Percentiles rank a stretch among this genome's conserved stretches.
These are phyloP conservation scores for Cryptococcus sp. DNA, from an alignment of 1,284 basidiomycete genomes.

Conservation along the genomic window DNA sequence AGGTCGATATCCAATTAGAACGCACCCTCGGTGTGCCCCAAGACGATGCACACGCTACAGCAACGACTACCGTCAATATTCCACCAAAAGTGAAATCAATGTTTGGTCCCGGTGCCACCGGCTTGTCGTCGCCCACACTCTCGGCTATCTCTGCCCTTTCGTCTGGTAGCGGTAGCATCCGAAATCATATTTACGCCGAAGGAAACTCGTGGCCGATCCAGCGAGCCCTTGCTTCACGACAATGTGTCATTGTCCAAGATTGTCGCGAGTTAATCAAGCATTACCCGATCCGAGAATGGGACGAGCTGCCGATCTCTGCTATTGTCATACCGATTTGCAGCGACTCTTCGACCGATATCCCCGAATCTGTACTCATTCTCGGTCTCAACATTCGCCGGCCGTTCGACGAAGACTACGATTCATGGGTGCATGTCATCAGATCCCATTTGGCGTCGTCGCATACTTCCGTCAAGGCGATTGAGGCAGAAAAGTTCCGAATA, in stretches of 20 bases:
- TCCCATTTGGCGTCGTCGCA: slow-evolving; percentile 36
- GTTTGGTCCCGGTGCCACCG: slow-evolving; percentile 21
- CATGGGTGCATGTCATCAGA: slow-evolving; percentile 35
- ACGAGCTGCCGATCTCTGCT: slow-evolving; percentile 39
- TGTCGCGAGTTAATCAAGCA: slow-evolving; percentile 31
- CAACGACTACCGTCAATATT: slow-evolving; percentile 6
- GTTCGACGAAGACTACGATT: slow-evolving; percentile 39
- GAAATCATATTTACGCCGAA: slow-evolving; percentile 15
- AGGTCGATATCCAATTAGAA: slow-evolving; percentile 17
- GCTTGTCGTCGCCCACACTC: slow-evolving; percentile 30
- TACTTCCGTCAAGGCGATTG: slow-evolving; percentile 35
- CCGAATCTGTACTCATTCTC: slow-evolving; percentile 47
- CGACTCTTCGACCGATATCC: slow-evolving; percentile 33
- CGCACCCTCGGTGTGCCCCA: slow-evolving; percentile 27
- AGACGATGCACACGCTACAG: slow-evolving; percentile 18
- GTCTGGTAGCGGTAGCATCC: slow-evolving; percentile 19
- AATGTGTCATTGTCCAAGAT: slow-evolving; percentile 44
- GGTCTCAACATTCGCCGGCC: slow-evolving; percentile 44
- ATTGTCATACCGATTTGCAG: slow-evolving; percentile 45
- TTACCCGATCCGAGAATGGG: slow-evolving; percentile 43
- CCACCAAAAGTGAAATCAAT: slow-evolving; percentile 3
- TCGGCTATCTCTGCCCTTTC: slow-evolving; percentile 34
- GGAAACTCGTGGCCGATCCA: slow-evolving; percentile 34
- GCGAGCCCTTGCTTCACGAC: slow-evolving; percentile 34
- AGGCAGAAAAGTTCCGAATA: slow-evolving; percentile 39